phyloP scores from a whole-genome alignment of 345 rosid species.

The Eucalyptus urophylla region DNA sequence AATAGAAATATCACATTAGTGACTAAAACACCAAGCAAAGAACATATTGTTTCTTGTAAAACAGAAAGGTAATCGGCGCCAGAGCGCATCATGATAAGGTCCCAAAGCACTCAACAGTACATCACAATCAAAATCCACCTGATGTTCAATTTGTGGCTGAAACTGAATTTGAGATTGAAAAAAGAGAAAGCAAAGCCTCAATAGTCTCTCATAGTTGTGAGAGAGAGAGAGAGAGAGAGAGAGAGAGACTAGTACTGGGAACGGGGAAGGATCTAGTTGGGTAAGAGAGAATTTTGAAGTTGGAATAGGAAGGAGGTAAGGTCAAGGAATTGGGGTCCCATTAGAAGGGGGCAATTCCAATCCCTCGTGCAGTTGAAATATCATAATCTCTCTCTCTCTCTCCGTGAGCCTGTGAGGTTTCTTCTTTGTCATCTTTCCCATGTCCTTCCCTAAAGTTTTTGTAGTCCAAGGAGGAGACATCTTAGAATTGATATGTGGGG shows the following conservation, averaged over 20 bases:
- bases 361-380: neutral
- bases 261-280: neutral
- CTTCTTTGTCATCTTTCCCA: neutral
- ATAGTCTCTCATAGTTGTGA: neutral
- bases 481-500: neutral
- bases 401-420: neutral
- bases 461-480: constrained; percentile 1
- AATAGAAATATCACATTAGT: neutral
- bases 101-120: neutral
- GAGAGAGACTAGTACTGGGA: neutral
- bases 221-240: neutral
- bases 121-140: neutral
- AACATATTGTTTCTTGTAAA: neutral
- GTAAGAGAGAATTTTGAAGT: neutral
- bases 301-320: neutral
- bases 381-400: neutral
- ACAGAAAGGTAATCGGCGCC: neutral
- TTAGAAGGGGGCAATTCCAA: neutral
- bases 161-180: neutral
- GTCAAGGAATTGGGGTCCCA: neutral
- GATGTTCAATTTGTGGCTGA: neutral
- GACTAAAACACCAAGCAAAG: neutral
- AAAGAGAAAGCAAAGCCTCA: neutral
- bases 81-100: neutral
- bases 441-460: neutral